phyloP scores from a whole-genome alignment of 306 rosid genomes.

The Ammopiptanthus mongolicus region DNA sequence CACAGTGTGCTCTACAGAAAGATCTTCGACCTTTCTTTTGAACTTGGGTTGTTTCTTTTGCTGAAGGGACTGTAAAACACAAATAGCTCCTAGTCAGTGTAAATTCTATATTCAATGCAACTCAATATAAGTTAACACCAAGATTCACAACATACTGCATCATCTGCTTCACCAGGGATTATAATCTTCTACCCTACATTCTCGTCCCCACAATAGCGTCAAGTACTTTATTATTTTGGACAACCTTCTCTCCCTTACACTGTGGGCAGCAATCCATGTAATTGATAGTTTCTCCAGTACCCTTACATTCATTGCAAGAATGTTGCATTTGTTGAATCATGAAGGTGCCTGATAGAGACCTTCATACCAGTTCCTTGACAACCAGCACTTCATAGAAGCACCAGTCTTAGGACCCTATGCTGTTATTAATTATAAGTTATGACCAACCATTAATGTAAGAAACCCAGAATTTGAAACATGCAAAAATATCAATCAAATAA shows the following conservation, averaged over 20 bases:
- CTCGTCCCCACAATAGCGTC: constrained; percentile 86
- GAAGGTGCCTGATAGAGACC: too few species aligned
- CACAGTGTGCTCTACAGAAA: constrained; percentile 81
- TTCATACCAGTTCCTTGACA: constrained; percentile 98
- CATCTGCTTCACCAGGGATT: constrained; percentile 97
- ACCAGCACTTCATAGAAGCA: constrained; percentile 79
- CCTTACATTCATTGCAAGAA: constrained; percentile 90
- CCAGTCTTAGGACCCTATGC: too few species aligned
- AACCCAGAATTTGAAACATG: not conserved
- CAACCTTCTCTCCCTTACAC: constrained; percentile 92
- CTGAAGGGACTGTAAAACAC: constrained; percentile 75
- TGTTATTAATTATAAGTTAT: too few species aligned
- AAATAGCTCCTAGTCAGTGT: not conserved
- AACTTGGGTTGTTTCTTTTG: constrained; percentile 91
- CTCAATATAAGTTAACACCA: not conserved
- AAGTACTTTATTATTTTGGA: too few species aligned
- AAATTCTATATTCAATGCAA: not conserved
- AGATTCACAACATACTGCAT: too few species aligned
- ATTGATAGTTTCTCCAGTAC: constrained; percentile 82
- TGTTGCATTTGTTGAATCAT: too few species aligned
- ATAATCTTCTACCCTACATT: constrained; percentile 80
- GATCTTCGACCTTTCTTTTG: constrained; percentile 75
- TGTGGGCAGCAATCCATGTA: constrained; percentile 81
- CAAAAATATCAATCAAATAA: not conserved
- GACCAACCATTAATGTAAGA: too few species aligned